These are phyloP conservation scores for Claviceps digitariae DNA, from an alignment of 2,329 filamentous ascomycete genomes.

Conservation along the genomic window DNA sequence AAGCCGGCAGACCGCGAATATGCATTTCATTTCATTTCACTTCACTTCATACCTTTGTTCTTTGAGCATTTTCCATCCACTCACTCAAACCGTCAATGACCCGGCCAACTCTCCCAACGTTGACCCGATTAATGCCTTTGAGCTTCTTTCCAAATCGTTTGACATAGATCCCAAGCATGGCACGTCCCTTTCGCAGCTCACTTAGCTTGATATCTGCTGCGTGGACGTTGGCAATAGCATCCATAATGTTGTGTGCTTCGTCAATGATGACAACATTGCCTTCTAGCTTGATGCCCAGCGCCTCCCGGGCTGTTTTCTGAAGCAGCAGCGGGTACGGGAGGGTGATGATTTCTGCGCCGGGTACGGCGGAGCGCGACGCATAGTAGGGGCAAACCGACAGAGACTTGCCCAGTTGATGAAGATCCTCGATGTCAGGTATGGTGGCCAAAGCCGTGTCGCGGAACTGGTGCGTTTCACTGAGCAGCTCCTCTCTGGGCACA, in stretches of 20 bases:
- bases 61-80: slow-evolving; percentile 47
- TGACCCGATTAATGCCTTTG: slow-evolving; percentile 82
- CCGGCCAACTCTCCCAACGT: slow-evolving; percentile 75
- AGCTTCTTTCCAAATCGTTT: slow-evolving; percentile 78
- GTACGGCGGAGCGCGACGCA: slow-evolving; percentile 75
- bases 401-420: slow-evolving; percentile 62
- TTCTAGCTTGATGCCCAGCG: slow-evolving; percentile 73
- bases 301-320: slow-evolving; percentile 76
- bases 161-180: slow-evolving; percentile 69
- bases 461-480: slow-evolving; percentile 62
- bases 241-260: slow-evolving; percentile 96
- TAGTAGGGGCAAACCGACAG: slow-evolving; percentile 89
- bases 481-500: slow-evolving; percentile 64
- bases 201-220: slow-evolving; percentile 61
- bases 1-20: neutral
- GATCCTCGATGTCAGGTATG: slow-evolving; percentile 86
- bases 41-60: slow-evolving; percentile 24
- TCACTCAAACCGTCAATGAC: slow-evolving; percentile 65
- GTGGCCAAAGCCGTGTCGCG: slow-evolving; percentile 73
- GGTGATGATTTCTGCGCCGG: slow-evolving; percentile 76
- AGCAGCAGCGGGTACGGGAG: slow-evolving; percentile 84
- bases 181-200: slow-evolving; percentile 59
- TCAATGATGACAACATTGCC: slow-evolving; percentile 90
- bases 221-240: slow-evolving; percentile 78
- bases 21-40: neutral